phyloP scores from a whole-genome alignment of 1,284 basidiomycete species.

The Cryptococcus sp. region DNA sequence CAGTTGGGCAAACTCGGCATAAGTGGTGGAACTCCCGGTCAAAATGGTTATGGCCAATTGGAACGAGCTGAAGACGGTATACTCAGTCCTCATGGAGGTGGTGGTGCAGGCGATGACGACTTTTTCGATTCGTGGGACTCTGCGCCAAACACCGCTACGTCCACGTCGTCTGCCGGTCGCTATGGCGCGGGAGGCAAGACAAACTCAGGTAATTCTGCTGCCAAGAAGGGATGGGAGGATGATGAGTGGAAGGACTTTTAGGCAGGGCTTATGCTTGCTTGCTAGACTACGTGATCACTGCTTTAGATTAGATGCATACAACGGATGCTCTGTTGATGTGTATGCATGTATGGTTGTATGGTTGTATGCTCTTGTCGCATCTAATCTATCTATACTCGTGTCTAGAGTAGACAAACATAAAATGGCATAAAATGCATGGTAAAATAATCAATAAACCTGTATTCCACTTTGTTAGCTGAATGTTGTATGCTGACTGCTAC shows the following conservation, averaged over 20 bases:
- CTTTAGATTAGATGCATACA: no score
- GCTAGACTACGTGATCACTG: no score
- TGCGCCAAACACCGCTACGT: constrained; percentile 8
- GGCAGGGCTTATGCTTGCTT: background rate
- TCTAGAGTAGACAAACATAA: no score
- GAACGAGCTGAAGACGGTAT: constrained; percentile 35
- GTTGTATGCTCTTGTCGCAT: no score
- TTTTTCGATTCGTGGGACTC: constrained; percentile 43
- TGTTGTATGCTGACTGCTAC: no score
- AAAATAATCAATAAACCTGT: no score
- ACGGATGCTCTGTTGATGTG: no score
- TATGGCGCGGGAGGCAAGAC: constrained; percentile 4
- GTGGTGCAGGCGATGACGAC: constrained; percentile 33
- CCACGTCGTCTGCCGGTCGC: background rate
- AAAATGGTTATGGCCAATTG: constrained; percentile 31
- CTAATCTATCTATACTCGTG: no score
- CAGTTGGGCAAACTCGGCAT: constrained; percentile 47
- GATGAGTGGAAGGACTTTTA: constrained; percentile 50
- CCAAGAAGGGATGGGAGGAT: constrained; percentile 38
- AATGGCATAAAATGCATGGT: no score
- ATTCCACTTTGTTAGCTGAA: no score
- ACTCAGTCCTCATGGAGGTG: constrained; percentile 26
- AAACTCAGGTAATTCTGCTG: background rate
- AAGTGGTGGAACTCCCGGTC: constrained; percentile 16
- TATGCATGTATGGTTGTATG: no score